A percentile compares a stretch with the other conserved stretches of the same genome.
These are phyloP conservation scores for Ilyonectria mors-panacis DNA, from an alignment of 2,329 filamentous ascomycete genomes.

Conservation along the genomic window DNA sequence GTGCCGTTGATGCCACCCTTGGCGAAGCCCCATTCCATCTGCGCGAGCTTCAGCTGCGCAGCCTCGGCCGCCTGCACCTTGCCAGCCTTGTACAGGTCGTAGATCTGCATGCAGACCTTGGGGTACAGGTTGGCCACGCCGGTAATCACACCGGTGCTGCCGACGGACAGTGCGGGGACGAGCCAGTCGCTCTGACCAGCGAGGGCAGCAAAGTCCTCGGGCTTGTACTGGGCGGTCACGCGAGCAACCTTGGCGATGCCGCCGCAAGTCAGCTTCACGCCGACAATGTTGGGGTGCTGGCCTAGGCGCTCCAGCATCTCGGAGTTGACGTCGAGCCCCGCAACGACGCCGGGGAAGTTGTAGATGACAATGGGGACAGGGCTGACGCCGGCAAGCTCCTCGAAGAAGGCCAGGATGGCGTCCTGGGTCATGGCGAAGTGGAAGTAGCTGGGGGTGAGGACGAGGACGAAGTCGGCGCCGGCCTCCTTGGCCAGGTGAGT, in stretches of 20 bases:
- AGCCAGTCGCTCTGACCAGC: conserved; percentile 84
- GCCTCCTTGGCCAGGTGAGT: conserved; percentile 73
- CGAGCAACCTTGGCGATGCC: conserved; percentile 80
- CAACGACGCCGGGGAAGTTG: conserved; percentile 79
- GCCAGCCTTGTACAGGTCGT: conserved; percentile 63
- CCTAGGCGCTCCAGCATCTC: conserved; percentile 73
- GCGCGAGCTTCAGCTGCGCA: conserved; percentile 65
- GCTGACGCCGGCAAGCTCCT: conserved; percentile 69
- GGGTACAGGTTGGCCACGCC: conserved; percentile 76
- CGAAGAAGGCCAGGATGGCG: conserved; percentile 75
- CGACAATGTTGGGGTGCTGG: conserved; percentile 75
- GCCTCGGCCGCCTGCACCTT: conserved; percentile 63
- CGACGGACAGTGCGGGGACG: conserved; percentile 70
- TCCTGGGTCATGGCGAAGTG: conserved; percentile 73
- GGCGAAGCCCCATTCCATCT: conserved; percentile 69
- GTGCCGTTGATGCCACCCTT: conserved; percentile 74
- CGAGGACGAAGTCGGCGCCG: conserved; percentile 77
- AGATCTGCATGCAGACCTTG: conserved; percentile 67
- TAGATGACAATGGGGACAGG: conserved; percentile 78
- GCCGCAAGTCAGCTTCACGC: conserved; percentile 81
- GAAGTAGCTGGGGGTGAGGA: conserved; percentile 81
- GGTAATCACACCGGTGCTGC: conserved; percentile 73
- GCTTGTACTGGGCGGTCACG: conserved; percentile 65
- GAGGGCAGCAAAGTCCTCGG: conserved; percentile 73
- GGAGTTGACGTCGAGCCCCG: conserved; percentile 78